A percentile compares a stretch with the other conserved stretches of the same genome.
Evolutionary conservation across 768 basidiomycete genomes (phyloP).

Genomic region (Lyophyllum decastes): DNA sequence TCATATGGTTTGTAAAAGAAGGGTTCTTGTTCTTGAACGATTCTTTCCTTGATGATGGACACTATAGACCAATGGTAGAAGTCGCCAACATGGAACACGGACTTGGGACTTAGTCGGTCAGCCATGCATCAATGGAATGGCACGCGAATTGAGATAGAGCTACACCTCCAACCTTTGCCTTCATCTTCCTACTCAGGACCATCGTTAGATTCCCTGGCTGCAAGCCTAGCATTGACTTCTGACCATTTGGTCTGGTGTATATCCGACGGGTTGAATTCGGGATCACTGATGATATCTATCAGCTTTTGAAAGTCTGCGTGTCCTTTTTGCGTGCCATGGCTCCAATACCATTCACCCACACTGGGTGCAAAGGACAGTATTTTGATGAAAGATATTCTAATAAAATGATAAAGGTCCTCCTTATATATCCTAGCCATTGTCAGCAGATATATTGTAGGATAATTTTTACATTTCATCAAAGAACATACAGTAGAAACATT

Average conservation of each 20-base stretch:
- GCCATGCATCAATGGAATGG: constrained; percentile 6
- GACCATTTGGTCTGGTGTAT: constrained; percentile 10
- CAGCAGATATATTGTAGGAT: too few species aligned
- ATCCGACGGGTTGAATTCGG: constrained; percentile 8
- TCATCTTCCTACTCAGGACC: background rate
- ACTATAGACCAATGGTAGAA: constrained; percentile 21
- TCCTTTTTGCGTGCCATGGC: constrained; percentile 1
- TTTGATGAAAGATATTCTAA: too few species aligned
- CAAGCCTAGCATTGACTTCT: constrained; percentile 10
- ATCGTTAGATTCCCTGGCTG: background rate
- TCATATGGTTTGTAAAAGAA: constrained; percentile 2
- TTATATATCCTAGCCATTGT: too few species aligned
- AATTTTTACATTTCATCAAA: too few species aligned
- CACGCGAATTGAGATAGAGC: constrained; percentile 2
- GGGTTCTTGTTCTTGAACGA: background rate
- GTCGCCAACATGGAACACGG: background rate
- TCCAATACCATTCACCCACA: constrained; percentile 15
- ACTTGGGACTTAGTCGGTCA: background rate
- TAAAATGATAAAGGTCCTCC: too few species aligned
- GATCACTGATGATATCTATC: constrained; percentile 8
- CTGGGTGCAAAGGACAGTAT: too few species aligned
- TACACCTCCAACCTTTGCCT: constrained; percentile 20
- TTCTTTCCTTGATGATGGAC: constrained; percentile 16
- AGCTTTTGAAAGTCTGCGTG: constrained; percentile 5
- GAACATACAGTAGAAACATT: too few species aligned